Percentiles rank a stretch among this genome's conserved stretches.
Evolutionary conservation across 2,329 filamentous ascomycete genomes (phyloP).

Genomic region (Aspergillus udagawae): DNA sequence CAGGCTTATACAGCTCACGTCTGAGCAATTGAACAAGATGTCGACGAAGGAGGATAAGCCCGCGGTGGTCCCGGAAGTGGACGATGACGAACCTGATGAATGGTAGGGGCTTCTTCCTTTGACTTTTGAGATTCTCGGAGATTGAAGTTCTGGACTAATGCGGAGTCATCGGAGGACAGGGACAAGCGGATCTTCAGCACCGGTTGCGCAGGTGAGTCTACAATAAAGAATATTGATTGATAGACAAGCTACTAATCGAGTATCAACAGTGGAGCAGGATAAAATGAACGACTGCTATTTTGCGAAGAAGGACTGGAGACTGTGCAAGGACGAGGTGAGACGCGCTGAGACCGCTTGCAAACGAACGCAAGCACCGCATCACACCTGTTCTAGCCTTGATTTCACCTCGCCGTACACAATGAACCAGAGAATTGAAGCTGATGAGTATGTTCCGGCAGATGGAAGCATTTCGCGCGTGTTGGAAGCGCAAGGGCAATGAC

Average conservation of each 20-base stretch:
- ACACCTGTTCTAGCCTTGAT: background rate
- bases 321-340: constrained; percentile 81
- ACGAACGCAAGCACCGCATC: background rate
- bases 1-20: background rate
- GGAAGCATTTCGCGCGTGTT: constrained; percentile 83
- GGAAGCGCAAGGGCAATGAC: constrained; percentile 86
- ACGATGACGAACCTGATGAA: constrained; percentile 89
- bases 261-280: constrained; percentile 68
- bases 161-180: constrained; percentile 51
- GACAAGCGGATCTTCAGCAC: constrained; percentile 98
- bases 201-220: constrained; percentile 72
- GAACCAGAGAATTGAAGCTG: background rate
- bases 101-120: constrained; percentile 59
- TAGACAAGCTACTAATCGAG: constrained; percentile 2
- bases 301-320: constrained; percentile 92
- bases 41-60: constrained; percentile 53
- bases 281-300: constrained; percentile 95
- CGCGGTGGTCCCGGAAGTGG: constrained; percentile 43
- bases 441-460: constrained; percentile 56
- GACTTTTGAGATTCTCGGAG: constrained; percentile 1
- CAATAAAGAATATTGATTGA: background rate
- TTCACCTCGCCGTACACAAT: too few species aligned
- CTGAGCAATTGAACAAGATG: constrained; percentile 39
- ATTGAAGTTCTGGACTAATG: constrained; percentile 9
- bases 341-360: background rate